Conservation (phyloP, 2,329 filamentous ascomycete genomes). For the Diaporthe batatas region DNA sequence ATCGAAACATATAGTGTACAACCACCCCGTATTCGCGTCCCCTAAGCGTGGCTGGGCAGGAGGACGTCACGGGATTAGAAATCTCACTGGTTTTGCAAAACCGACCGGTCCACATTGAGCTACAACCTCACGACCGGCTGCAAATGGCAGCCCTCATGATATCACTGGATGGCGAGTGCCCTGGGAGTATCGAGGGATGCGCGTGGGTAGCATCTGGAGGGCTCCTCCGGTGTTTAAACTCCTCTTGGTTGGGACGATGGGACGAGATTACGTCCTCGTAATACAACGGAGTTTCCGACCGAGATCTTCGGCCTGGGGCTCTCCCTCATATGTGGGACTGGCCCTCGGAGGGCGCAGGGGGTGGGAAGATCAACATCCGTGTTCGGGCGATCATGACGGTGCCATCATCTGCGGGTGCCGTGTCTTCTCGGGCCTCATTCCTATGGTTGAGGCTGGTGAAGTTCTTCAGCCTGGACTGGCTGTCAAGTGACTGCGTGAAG, state of each 20-base stretch:
- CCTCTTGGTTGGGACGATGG: slow-evolving; percentile 6
- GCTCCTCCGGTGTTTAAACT: slow-evolving; percentile 15
- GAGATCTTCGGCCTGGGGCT: background rate
- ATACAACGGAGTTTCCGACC: slow-evolving; percentile 4
- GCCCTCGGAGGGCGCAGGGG: background rate
- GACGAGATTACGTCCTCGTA: slow-evolving; percentile 8
- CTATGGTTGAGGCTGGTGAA: background rate
- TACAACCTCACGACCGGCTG: background rate
- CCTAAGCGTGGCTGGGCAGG: background rate
- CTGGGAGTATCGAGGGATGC: too few relatives aligned
- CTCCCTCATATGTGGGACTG: slow-evolving; percentile 1
- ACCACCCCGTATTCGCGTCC: slow-evolving; percentile 2
- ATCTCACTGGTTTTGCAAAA: background rate
- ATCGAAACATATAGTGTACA: background rate
- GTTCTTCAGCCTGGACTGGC: background rate
- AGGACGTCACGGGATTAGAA: background rate
- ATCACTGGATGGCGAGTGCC: background rate
- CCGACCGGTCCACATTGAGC: background rate
- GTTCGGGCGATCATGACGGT: slow-evolving; percentile 4
- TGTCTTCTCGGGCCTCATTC: background rate
- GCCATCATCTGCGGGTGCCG: slow-evolving; percentile 2
- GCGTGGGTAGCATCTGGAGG: background rate
- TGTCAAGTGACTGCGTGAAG: background rate
- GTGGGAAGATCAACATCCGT: background rate
- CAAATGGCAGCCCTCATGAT: background rate